Evolutionary conservation across 257 asterid genomes (phyloP).

Genomic region (Euphrasia confusa): DNA sequence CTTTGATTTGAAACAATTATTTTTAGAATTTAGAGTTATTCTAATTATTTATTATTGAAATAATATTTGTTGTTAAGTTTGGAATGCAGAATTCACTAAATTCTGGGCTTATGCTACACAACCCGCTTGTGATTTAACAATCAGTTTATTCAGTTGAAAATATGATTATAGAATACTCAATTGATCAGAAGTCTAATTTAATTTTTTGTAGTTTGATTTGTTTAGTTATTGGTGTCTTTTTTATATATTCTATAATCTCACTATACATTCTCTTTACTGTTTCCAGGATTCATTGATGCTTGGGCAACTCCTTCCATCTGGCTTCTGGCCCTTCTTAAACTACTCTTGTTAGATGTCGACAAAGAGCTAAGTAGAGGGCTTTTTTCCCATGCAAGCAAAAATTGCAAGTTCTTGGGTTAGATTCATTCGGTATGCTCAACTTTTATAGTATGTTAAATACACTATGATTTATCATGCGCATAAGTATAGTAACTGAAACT

Average conservation of each 20-base stretch:
- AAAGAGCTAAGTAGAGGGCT: constrained; percentile 56
- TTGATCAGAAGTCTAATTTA: too few species aligned
- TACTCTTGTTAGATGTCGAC: constrained; percentile 63
- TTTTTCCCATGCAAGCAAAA: constrained; percentile 58
- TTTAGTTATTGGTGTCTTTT: constrained; percentile 18
- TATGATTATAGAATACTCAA: too few species aligned
- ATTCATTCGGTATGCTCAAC: constrained; percentile 48
- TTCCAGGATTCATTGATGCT: constrained; percentile 79
- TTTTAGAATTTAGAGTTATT: constrained; percentile 10
- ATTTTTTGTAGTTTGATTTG: background rate
- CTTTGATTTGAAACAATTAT: constrained; percentile 20
- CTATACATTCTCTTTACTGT: constrained; percentile 25
- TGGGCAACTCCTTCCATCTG: constrained; percentile 54
- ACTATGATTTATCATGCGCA: constrained; percentile 3
- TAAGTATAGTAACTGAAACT: constrained; percentile 6
- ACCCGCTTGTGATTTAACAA: too few species aligned
- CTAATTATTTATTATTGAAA: constrained; percentile 6
- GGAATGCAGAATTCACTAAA: constrained; percentile 51
- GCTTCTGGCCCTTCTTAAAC: constrained; percentile 63
- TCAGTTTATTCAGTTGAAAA: too few species aligned
- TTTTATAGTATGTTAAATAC: constrained; percentile 4
- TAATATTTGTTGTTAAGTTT: constrained; percentile 10
- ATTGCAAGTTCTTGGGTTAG: constrained; percentile 71
- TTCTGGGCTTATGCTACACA: constrained; percentile 30
- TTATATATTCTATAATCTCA: constrained; percentile 22